phyloP scores from a whole-genome alignment of 768 basidiomycete genomes.

The Holtermannia corniformis region DNA sequence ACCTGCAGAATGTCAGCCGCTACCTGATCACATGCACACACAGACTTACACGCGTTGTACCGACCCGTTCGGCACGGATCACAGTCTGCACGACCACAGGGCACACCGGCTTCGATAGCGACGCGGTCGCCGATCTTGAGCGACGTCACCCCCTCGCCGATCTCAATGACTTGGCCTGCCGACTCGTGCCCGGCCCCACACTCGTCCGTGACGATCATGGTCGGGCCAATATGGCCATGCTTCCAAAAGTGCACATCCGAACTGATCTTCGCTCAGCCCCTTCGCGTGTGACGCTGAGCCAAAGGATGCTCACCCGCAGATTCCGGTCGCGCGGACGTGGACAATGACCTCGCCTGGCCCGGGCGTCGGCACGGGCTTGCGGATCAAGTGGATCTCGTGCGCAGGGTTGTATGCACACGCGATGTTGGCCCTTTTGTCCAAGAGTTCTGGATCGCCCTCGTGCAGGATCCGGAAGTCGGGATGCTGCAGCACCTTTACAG shows the following conservation, averaged over 20 bases:
- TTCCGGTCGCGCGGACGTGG: constrained; percentile 43
- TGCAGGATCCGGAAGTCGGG: constrained; percentile 39
- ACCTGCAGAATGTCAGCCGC: constrained; percentile 11
- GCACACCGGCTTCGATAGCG: constrained; percentile 38
- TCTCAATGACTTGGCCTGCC: constrained; percentile 41
- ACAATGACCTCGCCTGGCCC: constrained; percentile 35
- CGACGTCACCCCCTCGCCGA: constrained; percentile 40
- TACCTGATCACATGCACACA: background rate
- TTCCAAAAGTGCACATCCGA: constrained; percentile 43
- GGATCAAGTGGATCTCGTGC: constrained; percentile 40
- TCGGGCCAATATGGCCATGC: constrained; percentile 42
- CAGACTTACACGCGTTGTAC: constrained; percentile 43
- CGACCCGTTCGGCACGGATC: constrained; percentile 40
- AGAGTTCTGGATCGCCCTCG: constrained; percentile 14
- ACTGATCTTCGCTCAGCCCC: constrained; percentile 8
- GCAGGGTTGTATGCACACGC: constrained; percentile 38
- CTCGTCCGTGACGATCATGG: constrained; percentile 41
- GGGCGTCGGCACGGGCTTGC: constrained; percentile 37
- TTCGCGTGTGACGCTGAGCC: no score
- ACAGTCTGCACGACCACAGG: constrained; percentile 40
- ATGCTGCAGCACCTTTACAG: constrained; percentile 33
- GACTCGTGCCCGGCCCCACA: constrained; percentile 41
- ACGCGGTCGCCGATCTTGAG: constrained; percentile 41
- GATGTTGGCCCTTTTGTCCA: constrained; percentile 32
- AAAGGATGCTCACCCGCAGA: constrained; percentile 41